Evolutionary conservation across 1,284 basidiomycete species (phyloP), one percentile per base, ranked within the genome.

Genomic region (Uromyces viciae-fabae): DNA sequence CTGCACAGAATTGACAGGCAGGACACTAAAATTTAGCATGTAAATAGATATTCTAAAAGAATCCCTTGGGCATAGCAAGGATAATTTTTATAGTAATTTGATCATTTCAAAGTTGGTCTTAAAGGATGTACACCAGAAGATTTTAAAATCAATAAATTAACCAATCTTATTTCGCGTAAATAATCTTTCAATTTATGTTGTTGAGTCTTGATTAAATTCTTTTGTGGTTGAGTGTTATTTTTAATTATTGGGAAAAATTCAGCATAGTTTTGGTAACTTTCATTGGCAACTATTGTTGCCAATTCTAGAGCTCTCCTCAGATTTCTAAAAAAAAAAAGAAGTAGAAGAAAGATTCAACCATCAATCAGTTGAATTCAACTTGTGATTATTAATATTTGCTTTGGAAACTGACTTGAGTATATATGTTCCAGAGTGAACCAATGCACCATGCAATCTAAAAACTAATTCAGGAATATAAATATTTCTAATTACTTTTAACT

Each of bases 381-480:
- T 43, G 33, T 14, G 25, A 38, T 38, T 28, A 1, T 64, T 38
- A n/a, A n/a, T n/a, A 5, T 43, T 25, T n/a, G 14, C 3, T 36
- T 52, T 5, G 54, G 42, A 58, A 31, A 88, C 92, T 81, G 84
- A 95, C 92, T 89, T 88, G 15, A 92, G 90, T 60, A 95, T 88
- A 19, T 90, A 87, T 7, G 87, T 85, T 25, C 91, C 88, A 7
- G 94, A 93, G 49, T 89, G 87, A 82, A 91, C 89, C 17, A 98
- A 88, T 80, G 92, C 87, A 42, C 89, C 88, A 85, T 98, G 95
- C 22, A 98, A 87, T 28, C 93, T 91, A 82, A 98, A 88, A 82
- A 98, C 90, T 52, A 98, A 89, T 85, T 98, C 94, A 0, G 95
- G 96, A 25, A 98, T 88, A 86, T 93, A 96, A 49, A 95, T 91